Conservation (phyloP, 2,329 filamentous ascomycete genomes). For the Neonectria sp. region DNA sequence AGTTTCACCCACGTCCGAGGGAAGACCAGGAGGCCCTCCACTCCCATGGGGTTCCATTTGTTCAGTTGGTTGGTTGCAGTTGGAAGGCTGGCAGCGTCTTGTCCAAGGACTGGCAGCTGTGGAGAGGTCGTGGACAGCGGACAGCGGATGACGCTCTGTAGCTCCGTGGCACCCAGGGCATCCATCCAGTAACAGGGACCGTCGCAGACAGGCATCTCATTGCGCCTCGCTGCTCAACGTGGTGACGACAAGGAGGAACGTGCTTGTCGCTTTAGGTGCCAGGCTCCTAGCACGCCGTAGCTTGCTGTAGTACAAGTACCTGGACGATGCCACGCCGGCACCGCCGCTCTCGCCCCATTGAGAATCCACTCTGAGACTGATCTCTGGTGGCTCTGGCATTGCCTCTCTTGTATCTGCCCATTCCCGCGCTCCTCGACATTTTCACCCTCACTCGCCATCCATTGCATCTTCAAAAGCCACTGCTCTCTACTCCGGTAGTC, state of each 20-base stretch:
- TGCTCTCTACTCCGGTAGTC: neutral
- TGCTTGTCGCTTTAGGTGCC: constrained; percentile 16
- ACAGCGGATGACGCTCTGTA: neutral
- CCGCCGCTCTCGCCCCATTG: constrained; percentile 26
- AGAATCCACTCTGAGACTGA: constrained; percentile 24
- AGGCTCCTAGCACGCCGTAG: neutral
- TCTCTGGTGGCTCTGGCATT: constrained; percentile 11
- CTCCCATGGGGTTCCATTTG: neutral
- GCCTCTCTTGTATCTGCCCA: constrained; percentile 15
- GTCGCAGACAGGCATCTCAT: constrained; percentile 14
- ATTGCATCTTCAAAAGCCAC: neutral
- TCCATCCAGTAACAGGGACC: constrained; percentile 12
- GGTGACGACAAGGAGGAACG: neutral
- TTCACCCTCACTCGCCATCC: constrained; percentile 9
- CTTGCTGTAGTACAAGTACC: constrained; percentile 1
- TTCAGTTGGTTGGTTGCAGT: neutral
- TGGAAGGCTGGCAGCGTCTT: neutral
- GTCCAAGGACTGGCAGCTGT: neutral
- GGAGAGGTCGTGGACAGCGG: neutral
- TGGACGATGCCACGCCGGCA: constrained; percentile 15
- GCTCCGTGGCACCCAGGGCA: neutral
- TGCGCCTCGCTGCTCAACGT: constrained; percentile 17
- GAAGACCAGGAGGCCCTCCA: neutral
- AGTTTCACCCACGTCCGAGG: neutral
- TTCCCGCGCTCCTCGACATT: neutral